Base-by-base conservation (phyloP, 1,284 basidiomycete species). In the Porogramme epimiltina region DNA sequence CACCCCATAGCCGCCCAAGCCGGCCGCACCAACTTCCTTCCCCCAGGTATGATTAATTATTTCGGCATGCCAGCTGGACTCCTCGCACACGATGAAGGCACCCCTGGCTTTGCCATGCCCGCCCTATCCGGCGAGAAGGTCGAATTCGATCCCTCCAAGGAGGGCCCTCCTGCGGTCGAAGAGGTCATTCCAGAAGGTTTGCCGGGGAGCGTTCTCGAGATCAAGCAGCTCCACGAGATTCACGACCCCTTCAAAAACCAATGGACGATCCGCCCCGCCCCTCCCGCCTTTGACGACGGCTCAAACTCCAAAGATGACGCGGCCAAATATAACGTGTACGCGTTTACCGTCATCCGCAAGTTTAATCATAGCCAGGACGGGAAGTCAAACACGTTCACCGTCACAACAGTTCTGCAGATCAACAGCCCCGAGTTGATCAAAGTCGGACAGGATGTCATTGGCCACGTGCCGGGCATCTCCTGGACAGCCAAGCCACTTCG, bases 401-500 rank as follows among this genome's bases (percentile, higher is more conserved):
- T 69, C 22, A 61, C 60, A 10, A 67, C 62, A 19, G 24, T 58
- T 4, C 47, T 83, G 13, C 72, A 82, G 47, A 67, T 85, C 63
- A 82, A 82, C 65, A 83, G 80, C 59, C 70, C 70, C 28, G 80
- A 80, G 55, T 72, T 85, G 48, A 64, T 79, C 33, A 76, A 78
- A 52, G 77, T 77, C 9, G 80, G 79, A 52, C 74, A 79, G 55
- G 77, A 80, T 43, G 77, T 82, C 23, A 77, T 85, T 51, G 69
- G 74, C 45, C 70, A 73, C 8, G 79, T 78, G 71, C 79, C 77
- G 31, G 80, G 81, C 20, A 70, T 82, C 26, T 82, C 81, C 8
- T 84, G 81, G 82, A 78, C 78, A 42, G 66, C 76, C 8, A 77
- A 80, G 42, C 79, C 80, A 8, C 70, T 84, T 9, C 75, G 79